Base-by-base conservation (phyloP, 2,329 filamentous ascomycete genomes). In the Mycosphaerelloides madeirae region DNA sequence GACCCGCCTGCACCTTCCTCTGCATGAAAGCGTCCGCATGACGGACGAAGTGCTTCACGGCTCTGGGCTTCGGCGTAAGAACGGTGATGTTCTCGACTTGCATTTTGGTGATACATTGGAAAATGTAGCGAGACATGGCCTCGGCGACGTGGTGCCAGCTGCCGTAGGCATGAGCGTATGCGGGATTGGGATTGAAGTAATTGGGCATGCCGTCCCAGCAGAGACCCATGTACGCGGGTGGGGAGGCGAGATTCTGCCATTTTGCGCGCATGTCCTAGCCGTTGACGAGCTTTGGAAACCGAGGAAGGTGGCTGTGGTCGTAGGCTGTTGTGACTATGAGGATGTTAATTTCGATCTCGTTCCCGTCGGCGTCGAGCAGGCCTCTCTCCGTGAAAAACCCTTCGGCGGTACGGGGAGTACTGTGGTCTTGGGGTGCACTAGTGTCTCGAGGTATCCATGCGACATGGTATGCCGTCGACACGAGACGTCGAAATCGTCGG, bases 261-360 rank as follows among this genome's bases (percentile, higher is more conserved):
- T n/a, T n/a, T n/a, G n/a, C n/a, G n/a, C n/a, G n/a, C n/a, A n/a
- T n/a, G n/a, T n/a, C n/a, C n/a, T n/a, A 51, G 33, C 50, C 48
- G 42, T 53, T 53, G 35, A 54, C 46, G 22, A 44, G 12, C 35
- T 53, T 54, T 3, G 50, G 48, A 29, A 52, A 53, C 20, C 50
- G 48, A 7, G 50, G 50, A 13, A 47, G 15, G 39, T 49, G 46
- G 19, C 42, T 41, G 40, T 53, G 44, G 38, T 53, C 50, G 45
- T 55, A 54, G 32, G 49, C 52, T 16, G 50, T 55, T 14, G 52
- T 50, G 15, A 48, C 48, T n/a, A 55, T 48, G 35, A 53, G 34
- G 39, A 55, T 44, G 41, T 55, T 50, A 31, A 53, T 53, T 16
- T 55, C 25, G n/a, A 41, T 37, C 61, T 56, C 20, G 51, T 42